These are phyloP conservation scores for Ustilago esculenta DNA, from an alignment of 1,284 basidiomycete genomes.

Conservation along the genomic window DNA sequence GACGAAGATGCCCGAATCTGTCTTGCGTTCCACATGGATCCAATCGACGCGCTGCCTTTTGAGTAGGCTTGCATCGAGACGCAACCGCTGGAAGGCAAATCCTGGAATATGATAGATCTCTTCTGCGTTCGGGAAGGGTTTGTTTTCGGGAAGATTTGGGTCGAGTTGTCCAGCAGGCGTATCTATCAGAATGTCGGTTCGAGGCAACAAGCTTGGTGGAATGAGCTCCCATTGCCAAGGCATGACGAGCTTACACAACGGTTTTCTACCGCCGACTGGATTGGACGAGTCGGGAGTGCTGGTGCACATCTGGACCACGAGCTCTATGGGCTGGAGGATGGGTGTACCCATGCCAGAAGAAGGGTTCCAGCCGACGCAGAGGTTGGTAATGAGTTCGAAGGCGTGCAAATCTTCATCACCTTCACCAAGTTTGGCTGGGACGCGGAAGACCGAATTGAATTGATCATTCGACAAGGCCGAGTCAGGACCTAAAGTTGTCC, in stretches of 20 bases:
- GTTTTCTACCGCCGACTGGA: constrained; percentile 14
- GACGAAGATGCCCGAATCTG: constrained; percentile 23
- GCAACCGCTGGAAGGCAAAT: constrained; percentile 37
- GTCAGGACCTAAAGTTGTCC: constrained; percentile 4
- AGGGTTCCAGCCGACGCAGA: constrained; percentile 48
- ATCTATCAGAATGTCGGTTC: constrained; percentile 24
- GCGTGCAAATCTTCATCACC: constrained; percentile 20
- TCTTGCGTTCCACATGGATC: constrained; percentile 49
- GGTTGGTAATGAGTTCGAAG: constrained; percentile 60
- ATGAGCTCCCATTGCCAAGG: constrained; percentile 50
- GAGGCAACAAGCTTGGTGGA: constrained; percentile 37
- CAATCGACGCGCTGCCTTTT: constrained; percentile 37
- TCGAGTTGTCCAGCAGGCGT: constrained; percentile 5
- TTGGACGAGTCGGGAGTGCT: constrained; percentile 25
- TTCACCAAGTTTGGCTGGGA: constrained; percentile 23
- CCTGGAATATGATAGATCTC: constrained; percentile 50
- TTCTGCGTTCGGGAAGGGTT: constrained; percentile 36
- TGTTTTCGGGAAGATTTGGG: constrained; percentile 15
- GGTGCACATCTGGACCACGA: constrained; percentile 44
- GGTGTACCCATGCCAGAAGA: constrained; percentile 33
- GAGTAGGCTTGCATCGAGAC: constrained; percentile 36
- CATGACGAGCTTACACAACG: constrained; percentile 35
- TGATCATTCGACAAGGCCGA: constrained; percentile 6
- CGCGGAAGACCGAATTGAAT: constrained; percentile 14
- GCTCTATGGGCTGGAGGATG: constrained; percentile 39